A percentile compares a stretch with the other conserved stretches of the same genome.
phyloP scores from a whole-genome alignment of 371 early-diverging fungal genomes.

The Lichtheimia hyalospora region DNA sequence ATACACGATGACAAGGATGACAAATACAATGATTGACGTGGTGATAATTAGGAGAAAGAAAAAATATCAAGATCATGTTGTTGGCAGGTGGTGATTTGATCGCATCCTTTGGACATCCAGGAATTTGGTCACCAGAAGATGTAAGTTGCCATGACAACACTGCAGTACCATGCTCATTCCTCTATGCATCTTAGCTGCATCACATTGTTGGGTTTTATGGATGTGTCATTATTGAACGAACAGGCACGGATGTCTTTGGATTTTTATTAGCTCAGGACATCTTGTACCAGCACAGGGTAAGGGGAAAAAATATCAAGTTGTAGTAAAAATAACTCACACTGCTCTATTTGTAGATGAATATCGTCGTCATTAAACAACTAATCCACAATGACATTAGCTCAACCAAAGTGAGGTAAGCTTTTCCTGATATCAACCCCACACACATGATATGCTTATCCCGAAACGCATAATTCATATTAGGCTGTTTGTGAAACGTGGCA shows the following conservation, averaged over 20 bases:
- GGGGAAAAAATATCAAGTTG: conserved; percentile 3
- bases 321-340: background rate
- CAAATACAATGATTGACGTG: too few relatives aligned
- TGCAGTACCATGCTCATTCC: background rate
- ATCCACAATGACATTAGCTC: conserved; percentile 97
- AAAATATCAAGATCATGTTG: conserved; percentile 82
- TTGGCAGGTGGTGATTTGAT: conserved; percentile 97
- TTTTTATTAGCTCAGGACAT: conserved; percentile 89
- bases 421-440: background rate
- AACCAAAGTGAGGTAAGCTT: conserved; percentile 81
- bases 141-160: conserved; percentile 51
- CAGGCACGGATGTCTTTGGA: conserved; percentile 92
- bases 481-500: conserved; percentile 89
- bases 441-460: too few relatives aligned
- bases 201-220: conserved; percentile 92
- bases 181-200: conserved; percentile 70
- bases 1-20: background rate
- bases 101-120: conserved; percentile 90
- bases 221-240: conserved; percentile 93
- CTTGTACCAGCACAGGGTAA: conserved; percentile 81
- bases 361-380: conserved; percentile 91
- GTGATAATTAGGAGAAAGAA: conserved; percentile 39
- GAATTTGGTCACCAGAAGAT: conserved; percentile 90
- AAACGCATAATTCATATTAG: conserved; percentile 35
- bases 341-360: conserved; percentile 64